Evolutionary conservation across 805 yeast genomes (phyloP), one percentile per base, ranked within the genome.

Genomic region (Yamadazyma takamatsuzukensis): DNA sequence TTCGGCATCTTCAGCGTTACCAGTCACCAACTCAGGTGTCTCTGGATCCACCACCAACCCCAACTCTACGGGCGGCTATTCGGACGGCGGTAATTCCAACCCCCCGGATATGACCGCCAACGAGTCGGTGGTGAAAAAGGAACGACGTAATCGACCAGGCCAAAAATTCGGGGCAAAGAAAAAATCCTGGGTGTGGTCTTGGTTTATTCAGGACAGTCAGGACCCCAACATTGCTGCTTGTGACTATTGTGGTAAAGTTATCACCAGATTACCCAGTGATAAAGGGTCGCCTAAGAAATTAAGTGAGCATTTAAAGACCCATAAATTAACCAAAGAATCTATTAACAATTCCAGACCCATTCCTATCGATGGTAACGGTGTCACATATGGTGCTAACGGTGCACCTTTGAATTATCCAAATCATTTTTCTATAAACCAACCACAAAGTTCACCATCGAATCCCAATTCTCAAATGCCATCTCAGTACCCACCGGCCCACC

Each of bases 161-260:
- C 76, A 70, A 42, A 70, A 66, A 43, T 73, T 72, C 39, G 81
- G 81, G 12, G 81, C 81, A 12, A 74, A 73, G 45, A 75, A 75
- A 62, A 70, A 67, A 43, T 72, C 77, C 19, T 76, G 80, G 80
- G 80, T 75, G 10, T 76, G 81, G 81, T 53, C 67, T 14, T 76
- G 81, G 80, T 76, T 75, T 45, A 61, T 61, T 10, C 80, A 76
- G 44, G 78, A 74, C 46, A 47, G 49, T 12, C 41, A 41, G 13
- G 72, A 76, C 42, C 62, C 70, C 30, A 72, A 73, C 34, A 40
- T 68, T 13, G 80, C 80, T 2, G 69, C 69, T 3, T 76, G 81
- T 51, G 77, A 74, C 39, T 61, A 52, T 38, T 76, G 81, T 49
- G 72, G 74, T 1, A 73, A 69, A 44, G 56, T 65, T 9, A 64